phyloP scores from a whole-genome alignment of 495 filamentous ascomycete species.

The Neurospora tetrasperma region DNA sequence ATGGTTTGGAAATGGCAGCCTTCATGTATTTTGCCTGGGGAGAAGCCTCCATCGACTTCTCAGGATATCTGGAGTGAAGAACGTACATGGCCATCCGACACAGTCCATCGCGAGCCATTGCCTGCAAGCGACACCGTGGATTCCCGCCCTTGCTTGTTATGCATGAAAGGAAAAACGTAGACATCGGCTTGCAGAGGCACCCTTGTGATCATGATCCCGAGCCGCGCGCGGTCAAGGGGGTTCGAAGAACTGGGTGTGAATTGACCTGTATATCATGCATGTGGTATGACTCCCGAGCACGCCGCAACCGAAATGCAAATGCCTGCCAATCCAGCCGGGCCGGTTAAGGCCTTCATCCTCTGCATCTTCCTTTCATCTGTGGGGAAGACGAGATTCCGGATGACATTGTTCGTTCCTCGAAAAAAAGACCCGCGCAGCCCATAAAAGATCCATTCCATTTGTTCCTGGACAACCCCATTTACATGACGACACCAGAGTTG shows the following conservation, averaged over 20 bases:
- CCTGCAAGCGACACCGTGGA: background rate
- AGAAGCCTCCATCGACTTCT: background rate
- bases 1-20: background rate
- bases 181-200: background rate
- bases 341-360: constrained; percentile 16
- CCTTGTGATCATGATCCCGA: background rate
- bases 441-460: constrained; percentile 10
- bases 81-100: background rate
- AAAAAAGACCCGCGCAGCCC: constrained; percentile 14
- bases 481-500: constrained; percentile 99
- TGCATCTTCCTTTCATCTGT: constrained; percentile 11
- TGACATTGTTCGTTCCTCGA: constrained; percentile 23
- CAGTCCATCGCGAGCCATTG: background rate
- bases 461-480: constrained; percentile 34
- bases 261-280: constrained; percentile 30
- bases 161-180: background rate
- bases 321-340: constrained; percentile 24
- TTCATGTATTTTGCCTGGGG: background rate
- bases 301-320: constrained; percentile 30
- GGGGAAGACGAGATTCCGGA: constrained; percentile 18
- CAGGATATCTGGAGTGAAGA: background rate
- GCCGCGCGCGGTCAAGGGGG: background rate
- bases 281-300: constrained; percentile 31
- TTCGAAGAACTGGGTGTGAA: constrained; percentile 30
- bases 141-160: background rate